A percentile compares a stretch with the other conserved stretches of the same genome.
phyloP scores from a whole-genome alignment of 441 rosid species.

The Erodium moschatum region DNA sequence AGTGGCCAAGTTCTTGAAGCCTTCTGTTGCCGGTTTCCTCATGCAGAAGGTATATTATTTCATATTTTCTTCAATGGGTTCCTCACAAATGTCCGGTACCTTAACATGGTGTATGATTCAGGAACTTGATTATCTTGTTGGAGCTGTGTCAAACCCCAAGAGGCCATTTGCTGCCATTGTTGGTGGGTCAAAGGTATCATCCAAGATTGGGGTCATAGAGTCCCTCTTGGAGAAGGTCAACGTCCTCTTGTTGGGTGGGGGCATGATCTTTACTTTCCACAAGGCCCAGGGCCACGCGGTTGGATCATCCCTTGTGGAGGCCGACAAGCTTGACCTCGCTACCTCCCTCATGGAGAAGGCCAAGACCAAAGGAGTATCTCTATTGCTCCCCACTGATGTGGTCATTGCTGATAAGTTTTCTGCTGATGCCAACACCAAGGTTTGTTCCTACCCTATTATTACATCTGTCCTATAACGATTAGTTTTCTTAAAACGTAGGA shows the following conservation, averaged over 20 bases:
- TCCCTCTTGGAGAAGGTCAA: constrained; percentile 77
- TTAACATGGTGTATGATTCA: constrained; percentile 17
- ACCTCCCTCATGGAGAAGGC: constrained; percentile 69
- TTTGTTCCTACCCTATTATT: constrained; percentile 17
- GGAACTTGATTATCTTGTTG: constrained; percentile 89
- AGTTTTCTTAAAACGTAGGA: too few relatives aligned
- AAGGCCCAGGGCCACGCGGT: constrained; percentile 77
- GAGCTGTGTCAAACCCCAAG: constrained; percentile 78
- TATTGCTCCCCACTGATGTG: constrained; percentile 65
- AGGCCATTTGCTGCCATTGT: constrained; percentile 87
- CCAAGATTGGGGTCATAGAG: constrained; percentile 84
- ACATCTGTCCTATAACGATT: too few relatives aligned
- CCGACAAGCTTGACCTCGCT: constrained; percentile 75
- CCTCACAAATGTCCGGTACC: neutral
- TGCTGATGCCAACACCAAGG: constrained; percentile 84
- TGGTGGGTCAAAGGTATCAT: constrained; percentile 88
- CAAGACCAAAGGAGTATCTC: constrained; percentile 73
- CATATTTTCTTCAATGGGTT: neutral
- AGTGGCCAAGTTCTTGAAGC: constrained; percentile 77
- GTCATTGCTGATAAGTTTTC: constrained; percentile 80
- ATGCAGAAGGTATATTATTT: constrained; percentile 61
- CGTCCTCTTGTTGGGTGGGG: constrained; percentile 79
- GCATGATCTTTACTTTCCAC: constrained; percentile 89
- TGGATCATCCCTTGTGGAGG: constrained; percentile 87
- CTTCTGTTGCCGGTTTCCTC: constrained; percentile 91